Evolutionary conservation across 148 eudicot genomes (phyloP).

Genomic region (Rhododendron ovatum): DNA sequence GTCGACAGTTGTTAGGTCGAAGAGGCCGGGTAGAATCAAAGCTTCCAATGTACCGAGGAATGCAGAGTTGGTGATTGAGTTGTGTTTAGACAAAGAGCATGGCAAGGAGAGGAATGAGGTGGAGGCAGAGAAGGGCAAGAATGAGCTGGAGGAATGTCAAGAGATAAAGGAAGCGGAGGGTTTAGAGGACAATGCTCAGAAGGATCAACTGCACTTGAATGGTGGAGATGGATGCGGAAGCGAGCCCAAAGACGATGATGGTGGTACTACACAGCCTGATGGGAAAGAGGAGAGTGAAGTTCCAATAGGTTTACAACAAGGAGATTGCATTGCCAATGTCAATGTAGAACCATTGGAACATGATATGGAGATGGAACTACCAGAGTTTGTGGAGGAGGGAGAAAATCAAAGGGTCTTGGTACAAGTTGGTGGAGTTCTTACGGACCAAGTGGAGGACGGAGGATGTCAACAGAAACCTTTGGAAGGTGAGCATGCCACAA

Average conservation of each 20-base stretch:
- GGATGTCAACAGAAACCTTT: slow-evolving; percentile 21
- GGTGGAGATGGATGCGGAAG: slow-evolving; percentile 11
- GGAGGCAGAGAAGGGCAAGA: slow-evolving; percentile 10
- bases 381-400: slow-evolving; percentile 25
- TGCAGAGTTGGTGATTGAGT: slow-evolving; percentile 29
- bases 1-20: slow-evolving; percentile 37
- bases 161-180: slow-evolving; percentile 23
- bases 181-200: slow-evolving; percentile 26
- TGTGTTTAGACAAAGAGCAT: slow-evolving; percentile 28
- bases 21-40: slow-evolving; percentile 40
- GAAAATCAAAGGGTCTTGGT: slow-evolving; percentile 20
- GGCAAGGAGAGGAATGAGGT: slow-evolving; percentile 19
- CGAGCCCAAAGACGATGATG: slow-evolving; percentile 26
- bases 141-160: slow-evolving; percentile 20
- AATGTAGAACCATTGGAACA: slow-evolving; percentile 17
- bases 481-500: slow-evolving; percentile 27
- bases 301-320: slow-evolving; percentile 17
- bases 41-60: slow-evolving; percentile 33
- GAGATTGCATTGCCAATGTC: slow-evolving; percentile 28
- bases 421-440: slow-evolving; percentile 19
- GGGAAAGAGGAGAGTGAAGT: slow-evolving; percentile 27
- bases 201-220: slow-evolving; percentile 14
- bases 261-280: slow-evolving; percentile 1
- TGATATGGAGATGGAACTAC: slow-evolving; percentile 19
- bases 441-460: slow-evolving; percentile 24